Evolutionary conservation across 805 yeast species (phyloP).

Genomic region (Blastobotrys muscicola): DNA sequence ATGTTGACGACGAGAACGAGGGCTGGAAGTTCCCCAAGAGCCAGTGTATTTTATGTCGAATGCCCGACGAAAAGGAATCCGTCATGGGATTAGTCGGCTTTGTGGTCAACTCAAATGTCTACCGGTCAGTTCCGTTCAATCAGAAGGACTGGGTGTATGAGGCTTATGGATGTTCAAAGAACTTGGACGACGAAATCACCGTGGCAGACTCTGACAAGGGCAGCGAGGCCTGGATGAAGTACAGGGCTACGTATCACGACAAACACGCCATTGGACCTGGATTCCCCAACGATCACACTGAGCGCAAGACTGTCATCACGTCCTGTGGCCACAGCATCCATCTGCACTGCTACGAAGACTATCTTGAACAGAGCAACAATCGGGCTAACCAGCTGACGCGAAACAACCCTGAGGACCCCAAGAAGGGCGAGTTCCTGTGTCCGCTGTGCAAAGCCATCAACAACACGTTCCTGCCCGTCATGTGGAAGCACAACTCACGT

Average conservation of each 20-base stretch:
- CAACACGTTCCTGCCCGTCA: conserved; percentile 72
- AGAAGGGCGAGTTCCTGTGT: conserved; percentile 69
- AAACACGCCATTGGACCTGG: conserved; percentile 59
- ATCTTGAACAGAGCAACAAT: conserved; percentile 42
- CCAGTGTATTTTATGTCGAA: conserved; percentile 75
- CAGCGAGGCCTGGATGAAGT: conserved; percentile 31
- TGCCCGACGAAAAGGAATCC: conserved; percentile 54
- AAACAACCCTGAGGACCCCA: conserved; percentile 66
- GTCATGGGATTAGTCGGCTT: conserved; percentile 69
- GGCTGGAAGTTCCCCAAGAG: conserved; percentile 64
- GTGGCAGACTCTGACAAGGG: conserved; percentile 10
- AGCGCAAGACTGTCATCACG: conserved; percentile 35
- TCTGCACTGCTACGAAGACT: conserved; percentile 60
- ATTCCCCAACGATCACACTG: conserved; percentile 33
- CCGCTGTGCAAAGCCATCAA: conserved; percentile 86
- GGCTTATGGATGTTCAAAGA: conserved; percentile 46
- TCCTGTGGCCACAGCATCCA: conserved; percentile 97
- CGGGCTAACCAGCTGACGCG: conserved; percentile 68
- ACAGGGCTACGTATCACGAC: conserved; percentile 31
- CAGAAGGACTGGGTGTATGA: conserved; percentile 56
- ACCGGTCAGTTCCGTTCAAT: conserved; percentile 54
- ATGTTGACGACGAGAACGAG: conserved; percentile 12
- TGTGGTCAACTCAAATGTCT: conserved; percentile 48
- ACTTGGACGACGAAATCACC: conserved; percentile 24
- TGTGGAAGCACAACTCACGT: conserved; percentile 43